A percentile compares a stretch with the other conserved stretches of the same genome.
These are phyloP conservation scores for Dalbergia oliveri DNA, from an alignment of 306 rosid genomes.

Conservation along the genomic window DNA sequence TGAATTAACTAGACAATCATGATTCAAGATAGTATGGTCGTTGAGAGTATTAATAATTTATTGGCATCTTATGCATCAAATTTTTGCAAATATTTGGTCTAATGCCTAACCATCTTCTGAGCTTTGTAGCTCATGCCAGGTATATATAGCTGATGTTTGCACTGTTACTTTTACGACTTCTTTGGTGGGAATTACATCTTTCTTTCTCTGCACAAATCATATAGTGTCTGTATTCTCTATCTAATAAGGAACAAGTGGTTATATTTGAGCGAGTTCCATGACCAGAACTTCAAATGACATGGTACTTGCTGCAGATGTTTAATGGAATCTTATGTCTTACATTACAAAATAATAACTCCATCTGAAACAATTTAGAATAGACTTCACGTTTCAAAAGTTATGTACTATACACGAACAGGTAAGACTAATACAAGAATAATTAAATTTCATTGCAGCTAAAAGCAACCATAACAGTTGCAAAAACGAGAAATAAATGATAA, in stretches of 20 bases:
- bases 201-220: no score
- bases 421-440: slow-evolving; percentile 2
- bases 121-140: not conserved
- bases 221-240: no score
- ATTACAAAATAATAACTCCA: not conserved
- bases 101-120: no score
- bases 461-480: not conserved
- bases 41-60: not conserved
- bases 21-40: not conserved
- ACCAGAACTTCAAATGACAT: no score
- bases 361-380: not conserved
- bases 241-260: no score
- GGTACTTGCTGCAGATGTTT: not conserved
- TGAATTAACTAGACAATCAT: not conserved
- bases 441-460: not conserved
- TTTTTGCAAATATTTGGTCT: not conserved
- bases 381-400: slow-evolving; percentile 2
- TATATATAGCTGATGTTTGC: no score
- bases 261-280: no score
- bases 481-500: not conserved
- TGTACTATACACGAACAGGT: not conserved
- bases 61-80: not conserved
- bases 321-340: not conserved
- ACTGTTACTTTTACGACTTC: no score
- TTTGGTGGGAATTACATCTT: no score